Percentiles rank a stretch among this genome's conserved stretches.
Evolutionary conservation across 352 stramenopile genomes (phyloP).

Genomic region (Blastocystis hominis): DNA sequence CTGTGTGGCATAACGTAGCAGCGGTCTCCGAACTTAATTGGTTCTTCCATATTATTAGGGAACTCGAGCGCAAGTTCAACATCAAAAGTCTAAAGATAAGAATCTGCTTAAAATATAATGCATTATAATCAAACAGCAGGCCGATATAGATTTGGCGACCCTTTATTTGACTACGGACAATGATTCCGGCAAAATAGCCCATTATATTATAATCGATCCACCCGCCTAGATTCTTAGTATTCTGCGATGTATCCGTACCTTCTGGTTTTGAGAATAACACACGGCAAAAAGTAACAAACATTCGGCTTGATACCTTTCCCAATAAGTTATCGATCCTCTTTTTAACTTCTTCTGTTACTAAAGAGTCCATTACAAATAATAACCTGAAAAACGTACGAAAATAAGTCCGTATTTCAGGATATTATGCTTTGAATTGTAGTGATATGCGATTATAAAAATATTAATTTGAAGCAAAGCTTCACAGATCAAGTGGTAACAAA

Average conservation of each 20-base stretch:
- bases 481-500: not conserved
- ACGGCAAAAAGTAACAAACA: constrained; percentile 29
- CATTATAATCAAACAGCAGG: constrained; percentile 25
- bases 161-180: not conserved
- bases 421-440: not conserved
- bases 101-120: not conserved
- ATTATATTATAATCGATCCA: constrained; percentile 38
- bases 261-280: not conserved
- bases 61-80: constrained; percentile 26
- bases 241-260: not conserved
- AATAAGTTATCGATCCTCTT: not conserved
- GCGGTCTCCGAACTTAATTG: not conserved
- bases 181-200: not conserved
- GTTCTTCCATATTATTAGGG: constrained; percentile 1
- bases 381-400: not conserved
- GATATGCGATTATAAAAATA: not conserved
- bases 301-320: not conserved
- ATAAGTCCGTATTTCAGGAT: not conserved
- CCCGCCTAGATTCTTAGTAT: not conserved
- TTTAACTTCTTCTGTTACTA: constrained; percentile 2
- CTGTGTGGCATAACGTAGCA: constrained; percentile 38
- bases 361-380: not conserved
- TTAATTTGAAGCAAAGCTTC: not conserved
- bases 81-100: constrained; percentile 20
- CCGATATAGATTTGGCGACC: not conserved